A percentile compares a stretch with the other conserved stretches of the same genome.
phyloP scores from a whole-genome alignment of 495 filamentous ascomycete genomes.

The Trichodelitschia bisporula region DNA sequence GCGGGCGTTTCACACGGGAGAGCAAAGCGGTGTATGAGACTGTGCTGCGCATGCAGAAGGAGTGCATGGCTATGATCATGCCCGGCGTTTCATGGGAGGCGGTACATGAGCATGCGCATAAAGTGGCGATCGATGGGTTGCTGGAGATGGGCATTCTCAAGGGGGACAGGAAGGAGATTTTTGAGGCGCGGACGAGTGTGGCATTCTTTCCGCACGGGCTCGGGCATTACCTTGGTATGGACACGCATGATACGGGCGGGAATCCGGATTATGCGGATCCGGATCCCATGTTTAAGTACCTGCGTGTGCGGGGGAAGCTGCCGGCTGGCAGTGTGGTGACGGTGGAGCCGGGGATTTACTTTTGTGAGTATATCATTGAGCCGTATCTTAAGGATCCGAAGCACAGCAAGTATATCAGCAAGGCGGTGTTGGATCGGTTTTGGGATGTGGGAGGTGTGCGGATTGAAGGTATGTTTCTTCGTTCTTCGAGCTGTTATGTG shows the following conservation, averaged over 20 bases:
- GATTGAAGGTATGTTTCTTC: slow-evolving; percentile 29
- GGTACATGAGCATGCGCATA: slow-evolving; percentile 55
- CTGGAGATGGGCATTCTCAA: slow-evolving; percentile 50
- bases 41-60: slow-evolving; percentile 62
- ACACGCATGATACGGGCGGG: slow-evolving; percentile 81
- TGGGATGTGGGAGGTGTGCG: slow-evolving; percentile 79
- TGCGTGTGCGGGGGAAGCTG: slow-evolving; percentile 54
- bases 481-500: neutral
- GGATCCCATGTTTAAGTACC: slow-evolving; percentile 65
- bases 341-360: slow-evolving; percentile 85
- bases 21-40: slow-evolving; percentile 62
- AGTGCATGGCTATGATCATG: slow-evolving; percentile 47
- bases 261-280: slow-evolving; percentile 63
- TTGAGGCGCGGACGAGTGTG: slow-evolving; percentile 46
- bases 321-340: slow-evolving; percentile 64
- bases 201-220: slow-evolving; percentile 87
- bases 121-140: slow-evolving; percentile 58
- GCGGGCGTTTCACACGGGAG: slow-evolving; percentile 47
- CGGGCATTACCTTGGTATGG: slow-evolving; percentile 83
- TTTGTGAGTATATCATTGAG: slow-evolving; percentile 78
- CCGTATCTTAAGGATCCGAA: slow-evolving; percentile 49
- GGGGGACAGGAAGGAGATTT: slow-evolving; percentile 41
- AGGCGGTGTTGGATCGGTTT: slow-evolving; percentile 48
- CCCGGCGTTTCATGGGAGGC: slow-evolving; percentile 67
- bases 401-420: slow-evolving; percentile 48